Conservation (phyloP, 257 asterid genomes). For the Anisodus acutangulus region DNA sequence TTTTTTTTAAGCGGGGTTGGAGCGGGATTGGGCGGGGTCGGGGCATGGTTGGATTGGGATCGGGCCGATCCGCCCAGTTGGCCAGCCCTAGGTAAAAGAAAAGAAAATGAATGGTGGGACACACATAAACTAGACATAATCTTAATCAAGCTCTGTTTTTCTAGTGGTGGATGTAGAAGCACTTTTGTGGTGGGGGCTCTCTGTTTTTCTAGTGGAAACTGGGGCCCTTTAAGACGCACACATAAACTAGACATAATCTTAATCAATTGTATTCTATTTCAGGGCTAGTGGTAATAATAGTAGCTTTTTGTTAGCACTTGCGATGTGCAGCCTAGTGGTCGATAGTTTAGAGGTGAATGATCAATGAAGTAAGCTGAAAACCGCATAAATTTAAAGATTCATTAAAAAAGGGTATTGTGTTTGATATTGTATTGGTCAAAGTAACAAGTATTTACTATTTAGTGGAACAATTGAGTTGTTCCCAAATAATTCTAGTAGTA, state of each 20-base stretch:
- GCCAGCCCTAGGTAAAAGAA: not conserved
- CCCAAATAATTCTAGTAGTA: not conserved
- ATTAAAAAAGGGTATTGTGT: not conserved
- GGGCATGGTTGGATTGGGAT: no score
- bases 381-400: not conserved
- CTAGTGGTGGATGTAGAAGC: constrained; percentile 60
- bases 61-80: no score
- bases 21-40: no score
- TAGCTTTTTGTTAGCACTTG: constrained; percentile 23
- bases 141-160: no score
- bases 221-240: constrained; percentile 51
- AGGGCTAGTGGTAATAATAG: not conserved
- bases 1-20: no score
- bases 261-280: constrained; percentile 44
- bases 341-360: not conserved
- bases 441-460: not conserved
- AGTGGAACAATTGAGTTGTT: not conserved
- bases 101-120: constrained; percentile 55
- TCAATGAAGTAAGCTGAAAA: not conserved
- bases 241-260: constrained; percentile 24
- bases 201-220: constrained; percentile 56
- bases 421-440: not conserved
- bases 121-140: no score
- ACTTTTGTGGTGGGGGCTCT: constrained; percentile 55
- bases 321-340: constrained; percentile 22